Base-by-base conservation (phyloP, 176 grass and related monocot genomes). In the Cenchrus purpureus region DNA sequence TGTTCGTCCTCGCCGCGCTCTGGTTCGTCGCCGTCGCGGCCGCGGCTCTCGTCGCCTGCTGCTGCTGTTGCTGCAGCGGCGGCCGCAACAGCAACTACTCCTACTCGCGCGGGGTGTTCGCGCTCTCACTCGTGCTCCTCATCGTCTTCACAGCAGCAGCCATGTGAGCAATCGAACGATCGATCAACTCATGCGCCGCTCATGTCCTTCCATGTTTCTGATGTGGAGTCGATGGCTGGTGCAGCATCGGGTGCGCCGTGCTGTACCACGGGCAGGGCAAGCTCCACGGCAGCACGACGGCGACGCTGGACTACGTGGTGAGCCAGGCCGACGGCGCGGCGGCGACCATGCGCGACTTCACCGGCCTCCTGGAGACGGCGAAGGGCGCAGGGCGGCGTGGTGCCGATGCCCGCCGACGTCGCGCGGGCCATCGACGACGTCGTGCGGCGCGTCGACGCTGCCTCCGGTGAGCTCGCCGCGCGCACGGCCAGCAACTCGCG, bases 211-310 rank as follows among this genome's bases (percentile, higher is more conserved):
- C 17, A 20, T 20, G 55, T 20, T 58, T 65, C 7, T 17, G 13
- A 32, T 31, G 5, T 32, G 12, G 25, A 0, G 1, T 14, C 51
- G 43, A 0, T 62, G 42, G 28, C 5, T 6, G 45, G 13, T 10
- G 76, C 71, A 94, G 95, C 37, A 9, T 92, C 67, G 96, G 89
- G 73, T 98, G 96, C 61, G 45, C 75, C 57, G 62, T 92, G 58
- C 62, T 98, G 77, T 95, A 94, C 87, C 67, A 83, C 70, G 93
- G 93, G 15, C 91, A 98, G 86, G 50, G 77, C 3, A 95, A 72
- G 64, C 87, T 98, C 54, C 34, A 91, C 74, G n/a, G 71, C 6
- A 95, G 78, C 78, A 92, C 88, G 66, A 58, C 88, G 58, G 86
- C 44, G 64, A 98, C 91, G 53, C 76, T 88, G 86, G 77, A 85